These are phyloP conservation scores for Drosera capensis DNA, from an alignment of 148 eudicot species.

Conservation along the genomic window DNA sequence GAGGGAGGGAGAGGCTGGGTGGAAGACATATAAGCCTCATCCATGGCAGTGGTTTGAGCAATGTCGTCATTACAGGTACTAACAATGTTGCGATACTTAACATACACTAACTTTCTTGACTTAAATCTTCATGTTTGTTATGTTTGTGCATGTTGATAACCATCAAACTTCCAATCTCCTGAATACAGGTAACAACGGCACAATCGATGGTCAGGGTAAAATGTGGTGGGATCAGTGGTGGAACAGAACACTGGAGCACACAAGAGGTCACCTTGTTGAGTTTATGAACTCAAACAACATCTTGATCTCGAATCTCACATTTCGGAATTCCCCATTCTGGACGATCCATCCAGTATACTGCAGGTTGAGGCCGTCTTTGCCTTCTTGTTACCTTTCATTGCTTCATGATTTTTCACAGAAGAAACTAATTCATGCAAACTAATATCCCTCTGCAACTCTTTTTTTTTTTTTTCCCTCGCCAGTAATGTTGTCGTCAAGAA, in stretches of 20 bases:
- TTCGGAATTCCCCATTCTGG: conserved; percentile 93
- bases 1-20: conserved; percentile 93
- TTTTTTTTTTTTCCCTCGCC: conserved; percentile 9
- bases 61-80: conserved; percentile 89
- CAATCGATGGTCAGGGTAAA: conserved; percentile 65
- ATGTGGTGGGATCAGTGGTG: conserved; percentile 99
- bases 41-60: conserved; percentile 62
- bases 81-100: no score
- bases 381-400: not conserved
- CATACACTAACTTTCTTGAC: no score
- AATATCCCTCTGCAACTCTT: not conserved
- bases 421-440: no score
- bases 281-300: conserved; percentile 69
- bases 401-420: not conserved
- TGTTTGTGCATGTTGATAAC: no score
- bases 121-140: no score
- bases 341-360: conserved; percentile 94
- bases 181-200: conserved; percentile 85
- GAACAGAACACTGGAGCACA: conserved; percentile 83
- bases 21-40: conserved; percentile 92
- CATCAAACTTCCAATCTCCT: no score
- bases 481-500: conserved; percentile 77
- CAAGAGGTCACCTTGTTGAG: conserved; percentile 94
- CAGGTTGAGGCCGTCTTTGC: conserved; percentile 38
- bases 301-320: conserved; percentile 81